Base-by-base conservation (phyloP, 202 grass and related monocot genomes). In the Hordeum pubiflorum region DNA sequence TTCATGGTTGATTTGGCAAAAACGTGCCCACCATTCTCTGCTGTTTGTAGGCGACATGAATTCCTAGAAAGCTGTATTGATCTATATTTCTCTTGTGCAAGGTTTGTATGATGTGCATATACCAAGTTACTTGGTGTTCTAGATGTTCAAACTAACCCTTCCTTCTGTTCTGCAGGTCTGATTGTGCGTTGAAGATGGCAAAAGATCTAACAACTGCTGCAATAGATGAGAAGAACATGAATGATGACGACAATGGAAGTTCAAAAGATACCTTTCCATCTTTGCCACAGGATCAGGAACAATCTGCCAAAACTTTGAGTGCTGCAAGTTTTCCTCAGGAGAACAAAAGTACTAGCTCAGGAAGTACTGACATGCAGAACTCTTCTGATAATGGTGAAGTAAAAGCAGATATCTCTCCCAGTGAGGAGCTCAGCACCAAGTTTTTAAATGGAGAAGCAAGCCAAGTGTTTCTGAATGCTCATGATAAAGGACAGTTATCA, bases 1-100 rank as follows among this genome's bases (percentile, higher is more conserved):
- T 96, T 99, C 46, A 91, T 99, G 92, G 97, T 99, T 85, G 92
- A 99, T 82, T 82, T 99, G 55, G 91, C 89, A 85, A 99, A 99
- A 79, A 99, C 89, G 76, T 93, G 97, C 44, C 85, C 87, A 32
- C 85, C 87, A 55, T 99, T 99, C 83, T 99, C 92, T 75, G 74
- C 65, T 88, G 81, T 91, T 82, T 99, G 97, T 78, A 92, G 91
- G 77, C 89, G 92, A 10, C 60, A 90, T 57, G 97, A 96, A 59
- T 99, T 99, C 74, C 89, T 99, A 60, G 97, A 99, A 58, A 91
- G 67, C 40, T 99, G 97, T 77, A 79, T 99, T 88, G 97, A 99
- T 90, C 79, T 99, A 75, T 99, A 99, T 87, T 99, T 99, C 82
- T 93, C 91, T 79, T 99, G 97, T 72, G 87, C 89, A 75, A 99